Percentiles rank a stretch among this genome's conserved stretches.
phyloP scores from a whole-genome alignment of 116 monocot species.

The Iris pallida region DNA sequence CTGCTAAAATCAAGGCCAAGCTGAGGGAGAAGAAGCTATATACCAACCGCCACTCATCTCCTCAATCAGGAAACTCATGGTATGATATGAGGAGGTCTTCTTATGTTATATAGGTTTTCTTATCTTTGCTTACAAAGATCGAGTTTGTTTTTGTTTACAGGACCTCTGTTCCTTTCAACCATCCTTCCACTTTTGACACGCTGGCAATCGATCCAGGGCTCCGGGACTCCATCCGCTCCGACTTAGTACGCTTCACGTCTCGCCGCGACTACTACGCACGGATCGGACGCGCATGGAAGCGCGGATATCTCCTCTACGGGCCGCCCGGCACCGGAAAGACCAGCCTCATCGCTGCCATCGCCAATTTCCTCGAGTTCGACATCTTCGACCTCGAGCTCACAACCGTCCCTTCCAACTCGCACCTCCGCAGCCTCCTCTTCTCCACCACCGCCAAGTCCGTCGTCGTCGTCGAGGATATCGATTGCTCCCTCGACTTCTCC shows the following conservation, averaged over 20 bases:
- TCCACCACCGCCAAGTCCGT: slow-evolving; percentile 40
- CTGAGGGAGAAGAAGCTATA: slow-evolving; percentile 17
- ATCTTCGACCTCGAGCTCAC: slow-evolving; percentile 55
- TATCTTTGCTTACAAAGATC: too few species aligned
- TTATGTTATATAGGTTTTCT: too few species aligned
- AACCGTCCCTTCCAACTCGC: slow-evolving; percentile 29
- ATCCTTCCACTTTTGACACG: slow-evolving; percentile 43
- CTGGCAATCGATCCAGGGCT: slow-evolving; percentile 35
- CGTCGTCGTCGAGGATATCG: slow-evolving; percentile 45
- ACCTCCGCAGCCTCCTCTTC: slow-evolving; percentile 41
- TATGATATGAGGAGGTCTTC: too few species aligned
- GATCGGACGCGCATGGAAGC: slow-evolving; percentile 47
- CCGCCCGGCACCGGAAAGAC: slow-evolving; percentile 58
- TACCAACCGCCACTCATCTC: slow-evolving; percentile 1
- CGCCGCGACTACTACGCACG: slow-evolving; percentile 33
- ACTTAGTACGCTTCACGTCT: slow-evolving; percentile 29
- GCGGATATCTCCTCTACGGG: slow-evolving; percentile 47
- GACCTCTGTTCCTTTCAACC: slow-evolving; percentile 18
- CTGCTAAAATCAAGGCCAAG: slow-evolving; percentile 10
- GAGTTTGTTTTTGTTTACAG: not conserved
- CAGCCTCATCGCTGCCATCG: slow-evolving; percentile 50
- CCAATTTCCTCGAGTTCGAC: slow-evolving; percentile 49
- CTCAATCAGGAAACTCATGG: too few species aligned
- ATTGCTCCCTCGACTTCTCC: slow-evolving; percentile 42
- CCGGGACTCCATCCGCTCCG: slow-evolving; percentile 17